These are phyloP conservation scores for Jaapia argillacea DNA, from an alignment of 768 basidiomycete genomes.

Conservation along the genomic window DNA sequence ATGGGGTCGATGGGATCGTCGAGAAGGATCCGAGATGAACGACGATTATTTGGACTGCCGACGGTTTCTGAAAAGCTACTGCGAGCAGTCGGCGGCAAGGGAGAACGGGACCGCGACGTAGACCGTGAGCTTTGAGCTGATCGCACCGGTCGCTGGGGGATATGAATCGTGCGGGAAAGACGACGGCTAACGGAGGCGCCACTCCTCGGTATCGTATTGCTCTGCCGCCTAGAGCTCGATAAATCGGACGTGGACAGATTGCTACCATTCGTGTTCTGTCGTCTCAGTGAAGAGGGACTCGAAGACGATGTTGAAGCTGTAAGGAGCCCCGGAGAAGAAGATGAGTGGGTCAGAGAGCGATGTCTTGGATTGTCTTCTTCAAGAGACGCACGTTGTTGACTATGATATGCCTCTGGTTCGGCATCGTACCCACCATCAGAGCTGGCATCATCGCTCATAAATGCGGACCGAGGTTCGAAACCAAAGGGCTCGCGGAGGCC, in stretches of 20 bases:
- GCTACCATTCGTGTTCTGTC: conserved; percentile 34
- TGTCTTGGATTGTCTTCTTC: conserved; percentile 27
- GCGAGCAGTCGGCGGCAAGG: conserved; percentile 68
- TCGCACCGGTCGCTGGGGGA: conserved; percentile 50
- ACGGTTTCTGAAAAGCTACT: conserved; percentile 48
- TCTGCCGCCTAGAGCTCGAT: background rate
- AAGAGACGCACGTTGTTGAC: conserved; percentile 68
- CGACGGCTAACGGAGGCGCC: conserved; percentile 54
- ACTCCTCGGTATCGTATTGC: background rate
- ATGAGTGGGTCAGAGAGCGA: conserved; percentile 41
- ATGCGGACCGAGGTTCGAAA: conserved; percentile 44
- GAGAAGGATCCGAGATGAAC: conserved; percentile 73
- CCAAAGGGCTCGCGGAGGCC: conserved; percentile 47
- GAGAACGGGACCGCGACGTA: conserved; percentile 90
- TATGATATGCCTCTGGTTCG: conserved; percentile 58
- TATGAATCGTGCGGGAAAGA: conserved; percentile 79
- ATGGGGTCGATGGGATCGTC: conserved; percentile 86
- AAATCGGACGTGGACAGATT: too few relatives aligned
- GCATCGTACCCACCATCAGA: conserved; percentile 81
- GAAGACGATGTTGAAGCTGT: conserved; percentile 60
- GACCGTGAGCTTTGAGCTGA: conserved; percentile 87
- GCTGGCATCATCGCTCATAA: conserved; percentile 61
- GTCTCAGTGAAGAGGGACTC: conserved; percentile 60
- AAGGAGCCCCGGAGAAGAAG: conserved; percentile 44
- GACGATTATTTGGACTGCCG: conserved; percentile 44